Base-by-base conservation (phyloP, 1,284 basidiomycete species). In the Sphaerobolus stellatus region DNA sequence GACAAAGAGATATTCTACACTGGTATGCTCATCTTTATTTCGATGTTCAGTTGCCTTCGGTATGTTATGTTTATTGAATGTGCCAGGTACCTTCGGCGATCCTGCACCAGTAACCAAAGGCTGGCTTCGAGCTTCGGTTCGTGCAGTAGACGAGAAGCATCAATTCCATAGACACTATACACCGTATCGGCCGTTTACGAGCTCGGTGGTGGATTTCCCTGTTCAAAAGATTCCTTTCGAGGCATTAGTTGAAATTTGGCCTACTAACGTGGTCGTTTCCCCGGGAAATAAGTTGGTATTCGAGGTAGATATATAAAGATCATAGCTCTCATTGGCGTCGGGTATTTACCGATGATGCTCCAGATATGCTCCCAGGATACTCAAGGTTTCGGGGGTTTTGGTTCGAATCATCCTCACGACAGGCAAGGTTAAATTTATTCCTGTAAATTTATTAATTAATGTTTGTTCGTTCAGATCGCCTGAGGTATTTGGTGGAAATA, bases 1-100 rank as follows among this genome's bases (percentile, higher is more conserved):
- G 41, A 22, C 41, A 43, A 43, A 11, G 11, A 43, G 41, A 43
- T 43, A 13, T 43, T 43, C 24, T 43, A 43, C 41, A 43, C 41
- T 9, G 41, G 41, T 43, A 9, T 8, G 41, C 11, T 11, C 33
- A n/a, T 36, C 33, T 36, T 36, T 36, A 11, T 43, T 43, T 13
- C 24, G 9, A 43, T 20, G 11, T 20, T 11, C 16, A 11, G 16
- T 43, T 43, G 11, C 41, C n/a, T n/a, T n/a, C n/a, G n/a, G n/a
- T n/a, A n/a, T 43, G 41, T 13, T 13, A 22, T 11, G 9, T 43
- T 22, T 43, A 13, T 43, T 43, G 9, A 11, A 43, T 43, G n/a
- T n/a, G n/a, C n/a, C n/a, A 43, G 41, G 41, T 43, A 43, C 41
- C 9, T 16, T 22, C 24, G 41, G 41, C 9, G 41, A 43, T 22